Evolutionary conservation across 352 stramenopile genomes (phyloP).

Genomic region (Globisporangium cystogenes): DNA sequence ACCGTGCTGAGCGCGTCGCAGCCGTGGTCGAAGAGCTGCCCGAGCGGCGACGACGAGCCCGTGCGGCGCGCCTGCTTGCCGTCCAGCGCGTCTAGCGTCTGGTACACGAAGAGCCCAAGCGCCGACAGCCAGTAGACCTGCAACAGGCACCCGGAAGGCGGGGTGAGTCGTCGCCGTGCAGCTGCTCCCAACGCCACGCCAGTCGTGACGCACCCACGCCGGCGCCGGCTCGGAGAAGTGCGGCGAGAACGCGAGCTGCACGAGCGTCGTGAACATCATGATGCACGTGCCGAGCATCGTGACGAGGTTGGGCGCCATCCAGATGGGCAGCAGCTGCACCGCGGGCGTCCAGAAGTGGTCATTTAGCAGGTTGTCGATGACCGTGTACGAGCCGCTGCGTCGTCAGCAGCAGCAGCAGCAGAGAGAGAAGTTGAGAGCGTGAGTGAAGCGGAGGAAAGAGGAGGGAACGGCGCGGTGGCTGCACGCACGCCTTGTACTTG

Average conservation of each 20-base stretch:
- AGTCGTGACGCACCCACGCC: constrained; percentile 29
- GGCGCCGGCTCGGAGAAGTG: constrained; percentile 59
- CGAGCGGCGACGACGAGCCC: constrained; percentile 91
- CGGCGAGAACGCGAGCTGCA: constrained; percentile 75
- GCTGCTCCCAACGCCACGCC: neutral
- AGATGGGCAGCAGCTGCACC: constrained; percentile 76
- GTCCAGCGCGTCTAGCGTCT: constrained; percentile 98
- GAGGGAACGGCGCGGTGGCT: neutral
- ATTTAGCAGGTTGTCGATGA: constrained; percentile 86
- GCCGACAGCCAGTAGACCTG: constrained; percentile 66
- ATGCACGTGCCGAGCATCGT: constrained; percentile 82
- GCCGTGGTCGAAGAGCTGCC: constrained; percentile 98
- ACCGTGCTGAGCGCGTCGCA: constrained; percentile 82
- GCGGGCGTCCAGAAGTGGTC: constrained; percentile 81
- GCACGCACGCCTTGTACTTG: constrained; percentile 87
- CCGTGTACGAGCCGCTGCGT: constrained; percentile 80
- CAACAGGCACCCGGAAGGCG: neutral
- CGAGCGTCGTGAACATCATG: constrained; percentile 72
- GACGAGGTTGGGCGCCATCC: constrained; percentile 90
- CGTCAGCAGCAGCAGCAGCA: too few relatives aligned
- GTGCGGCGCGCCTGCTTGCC: constrained; percentile 98
- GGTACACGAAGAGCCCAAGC: constrained; percentile 90
- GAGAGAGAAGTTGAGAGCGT: constrained; percentile 1
- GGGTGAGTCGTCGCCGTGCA: neutral
- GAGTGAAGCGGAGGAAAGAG: neutral